Evolutionary conservation across 2,329 filamentous ascomycete species (phyloP).

Genomic region (Aaosphaeria pasadenensis): DNA sequence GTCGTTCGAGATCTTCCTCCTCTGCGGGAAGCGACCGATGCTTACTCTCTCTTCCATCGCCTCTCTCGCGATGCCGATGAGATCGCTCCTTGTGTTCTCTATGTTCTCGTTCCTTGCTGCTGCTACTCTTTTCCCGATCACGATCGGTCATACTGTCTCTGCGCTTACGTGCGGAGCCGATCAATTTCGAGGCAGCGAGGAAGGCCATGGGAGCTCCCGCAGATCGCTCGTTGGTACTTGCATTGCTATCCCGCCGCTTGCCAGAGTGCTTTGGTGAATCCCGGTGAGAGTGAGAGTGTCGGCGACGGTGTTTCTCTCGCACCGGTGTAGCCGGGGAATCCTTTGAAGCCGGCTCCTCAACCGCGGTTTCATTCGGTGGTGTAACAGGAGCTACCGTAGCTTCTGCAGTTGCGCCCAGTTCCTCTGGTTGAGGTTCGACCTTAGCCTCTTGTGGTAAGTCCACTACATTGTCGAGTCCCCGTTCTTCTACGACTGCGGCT

Average conservation of each 20-base stretch:
- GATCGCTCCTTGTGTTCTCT: conserved; percentile 19
- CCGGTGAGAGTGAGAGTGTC: conserved; percentile 27
- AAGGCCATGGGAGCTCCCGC: conserved; percentile 12
- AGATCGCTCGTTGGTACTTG: conserved; percentile 24
- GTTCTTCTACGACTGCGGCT: no score
- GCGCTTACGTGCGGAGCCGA: conserved; percentile 21
- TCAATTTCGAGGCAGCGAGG: conserved; percentile 17
- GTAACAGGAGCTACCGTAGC: conserved; percentile 2
- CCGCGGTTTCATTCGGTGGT: conserved; percentile 25
- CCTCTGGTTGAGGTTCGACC: not conserved
- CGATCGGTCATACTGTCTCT: conserved; percentile 32
- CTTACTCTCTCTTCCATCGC: conserved; percentile 25
- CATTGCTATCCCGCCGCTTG: conserved; percentile 29
- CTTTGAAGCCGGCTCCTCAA: conserved; percentile 4
- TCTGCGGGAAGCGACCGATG: conserved; percentile 20
- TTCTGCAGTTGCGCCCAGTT: not conserved
- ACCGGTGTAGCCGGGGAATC: not conserved
- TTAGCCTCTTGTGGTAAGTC: not conserved
- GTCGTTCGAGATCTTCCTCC: conserved; percentile 20
- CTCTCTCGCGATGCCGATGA: conserved; percentile 23
- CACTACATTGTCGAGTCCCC: no score
- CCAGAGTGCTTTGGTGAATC: conserved; percentile 24
- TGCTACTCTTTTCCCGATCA: conserved; percentile 20
- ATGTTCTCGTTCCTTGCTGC: conserved; percentile 25
- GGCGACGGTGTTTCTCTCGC: conserved; percentile 23